phyloP scores from a whole-genome alignment of 805 yeast species.

The Candida germanica region DNA sequence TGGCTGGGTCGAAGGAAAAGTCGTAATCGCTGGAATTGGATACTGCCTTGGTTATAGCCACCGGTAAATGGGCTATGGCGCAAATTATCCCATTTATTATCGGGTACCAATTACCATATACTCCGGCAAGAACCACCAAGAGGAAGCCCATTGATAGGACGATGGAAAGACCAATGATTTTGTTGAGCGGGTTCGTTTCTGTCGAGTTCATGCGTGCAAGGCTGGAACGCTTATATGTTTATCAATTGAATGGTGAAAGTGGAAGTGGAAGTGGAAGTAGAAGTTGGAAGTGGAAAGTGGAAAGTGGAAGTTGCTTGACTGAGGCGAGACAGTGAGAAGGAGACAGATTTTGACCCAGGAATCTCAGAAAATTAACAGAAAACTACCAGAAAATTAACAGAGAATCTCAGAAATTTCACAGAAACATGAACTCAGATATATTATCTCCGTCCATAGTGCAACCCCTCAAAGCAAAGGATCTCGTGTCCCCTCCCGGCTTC shows the following conservation, averaged over 20 bases:
- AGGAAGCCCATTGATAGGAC: conserved; percentile 88
- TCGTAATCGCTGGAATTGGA: conserved; percentile 38
- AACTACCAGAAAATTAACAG: too few relatives aligned
- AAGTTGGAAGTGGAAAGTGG: too few relatives aligned
- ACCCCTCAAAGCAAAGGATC: conserved; percentile 8
- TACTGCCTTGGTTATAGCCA: conserved; percentile 30
- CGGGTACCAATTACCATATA: conserved; percentile 91
- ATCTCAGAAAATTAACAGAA: too few relatives aligned
- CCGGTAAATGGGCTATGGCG: conserved; percentile 40
- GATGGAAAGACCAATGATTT: conserved; percentile 70
- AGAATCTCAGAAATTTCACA: too few relatives aligned
- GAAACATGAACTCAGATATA: too few relatives aligned
- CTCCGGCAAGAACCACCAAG: conserved; percentile 79
- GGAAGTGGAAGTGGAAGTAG: too few relatives aligned
- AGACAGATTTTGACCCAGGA: too few relatives aligned
- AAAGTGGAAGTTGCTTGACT: too few relatives aligned
- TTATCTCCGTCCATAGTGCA: conserved; percentile 11
- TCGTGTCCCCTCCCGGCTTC: conserved; percentile 17
- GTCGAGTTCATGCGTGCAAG: conserved; percentile 28
- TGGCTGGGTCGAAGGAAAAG: conserved; percentile 39
- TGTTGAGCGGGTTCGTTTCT: conserved; percentile 58
- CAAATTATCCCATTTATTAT: conserved; percentile 55
- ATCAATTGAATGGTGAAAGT: too few relatives aligned
- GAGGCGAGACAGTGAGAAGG: too few relatives aligned
- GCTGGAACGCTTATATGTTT: too few relatives aligned